Evolutionary conservation across 208 protist species (phyloP).

Genomic region (Acanthamoeba lenticulata): DNA sequence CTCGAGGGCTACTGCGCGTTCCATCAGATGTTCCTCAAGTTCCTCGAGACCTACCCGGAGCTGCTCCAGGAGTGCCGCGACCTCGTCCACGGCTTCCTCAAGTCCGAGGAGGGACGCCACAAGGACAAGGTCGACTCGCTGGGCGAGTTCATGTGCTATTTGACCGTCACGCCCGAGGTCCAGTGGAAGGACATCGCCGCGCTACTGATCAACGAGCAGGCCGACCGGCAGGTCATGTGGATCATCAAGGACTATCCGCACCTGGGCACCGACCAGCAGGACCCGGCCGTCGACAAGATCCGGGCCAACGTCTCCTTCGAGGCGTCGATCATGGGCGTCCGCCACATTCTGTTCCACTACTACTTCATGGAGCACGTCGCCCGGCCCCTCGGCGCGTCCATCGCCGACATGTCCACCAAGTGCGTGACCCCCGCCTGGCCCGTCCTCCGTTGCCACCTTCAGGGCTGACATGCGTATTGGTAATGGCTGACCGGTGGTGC

Average conservation of each 20-base stretch:
- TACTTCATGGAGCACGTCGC: conserved; percentile 65
- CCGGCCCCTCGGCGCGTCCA: not conserved
- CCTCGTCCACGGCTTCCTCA: conserved; percentile 29
- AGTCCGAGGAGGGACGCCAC: conserved; percentile 28
- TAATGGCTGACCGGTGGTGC: not conserved
- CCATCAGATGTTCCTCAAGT: conserved; percentile 68
- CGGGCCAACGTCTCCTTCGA: conserved; percentile 54
- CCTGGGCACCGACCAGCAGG: conserved; percentile 13
- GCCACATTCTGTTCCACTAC: conserved; percentile 65
- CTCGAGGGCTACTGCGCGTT: conserved; percentile 67
- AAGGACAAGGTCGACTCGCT: conserved; percentile 47
- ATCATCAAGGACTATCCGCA: conserved; percentile 62
- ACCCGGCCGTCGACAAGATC: conserved; percentile 47
- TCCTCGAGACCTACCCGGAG: conserved; percentile 48
- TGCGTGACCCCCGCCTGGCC: not conserved
- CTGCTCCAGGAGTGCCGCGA: conserved; percentile 42
- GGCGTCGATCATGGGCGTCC: conserved; percentile 56
- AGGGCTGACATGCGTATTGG: not conserved
- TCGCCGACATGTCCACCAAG: conserved; percentile 6
- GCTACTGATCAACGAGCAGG: conserved; percentile 40
- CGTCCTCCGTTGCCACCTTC: not conserved
- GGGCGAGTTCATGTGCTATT: conserved; percentile 59
- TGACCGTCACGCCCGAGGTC: conserved; percentile 40
- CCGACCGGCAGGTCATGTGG: conserved; percentile 60
- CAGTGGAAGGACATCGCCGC: conserved; percentile 55